A percentile compares a stretch with the other conserved stretches of the same genome.
Evolutionary conservation across 1,139 yeast species (phyloP).

Genomic region (Yamadazyma epiphylla): DNA sequence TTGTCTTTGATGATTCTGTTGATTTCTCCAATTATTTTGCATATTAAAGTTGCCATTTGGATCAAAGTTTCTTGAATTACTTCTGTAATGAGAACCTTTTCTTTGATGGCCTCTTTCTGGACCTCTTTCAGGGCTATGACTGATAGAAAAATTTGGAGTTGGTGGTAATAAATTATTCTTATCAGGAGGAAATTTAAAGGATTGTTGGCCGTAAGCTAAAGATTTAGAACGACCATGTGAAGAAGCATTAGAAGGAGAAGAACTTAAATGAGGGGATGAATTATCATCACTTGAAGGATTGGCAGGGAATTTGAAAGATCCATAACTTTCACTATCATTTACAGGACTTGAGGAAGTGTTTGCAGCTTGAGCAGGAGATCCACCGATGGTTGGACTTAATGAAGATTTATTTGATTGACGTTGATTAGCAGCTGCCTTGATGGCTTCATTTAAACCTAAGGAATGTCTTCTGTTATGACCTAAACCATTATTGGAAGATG

Average conservation of each 20-base stretch:
- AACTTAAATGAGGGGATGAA: conserved; percentile 12
- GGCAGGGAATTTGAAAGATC: conserved; percentile 36
- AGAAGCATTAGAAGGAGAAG: conserved; percentile 15
- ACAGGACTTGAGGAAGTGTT: conserved; percentile 6
- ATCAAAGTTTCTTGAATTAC: conserved; percentile 58
- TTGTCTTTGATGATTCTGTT: conserved; percentile 22
- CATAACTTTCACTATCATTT: conserved; percentile 18
- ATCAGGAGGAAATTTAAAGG: conserved; percentile 44
- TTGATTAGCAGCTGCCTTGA: conserved; percentile 85
- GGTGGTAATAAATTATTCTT: conserved; percentile 38
- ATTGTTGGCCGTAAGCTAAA: conserved; percentile 43
- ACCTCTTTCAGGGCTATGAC: conserved; percentile 39
- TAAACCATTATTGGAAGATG: conserved; percentile 22
- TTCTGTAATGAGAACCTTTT: conserved; percentile 50
- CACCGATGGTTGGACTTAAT: conserved; percentile 26
- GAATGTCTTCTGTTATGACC: conserved; percentile 94
- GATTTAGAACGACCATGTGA: conserved; percentile 32
- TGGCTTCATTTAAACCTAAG: conserved; percentile 90
- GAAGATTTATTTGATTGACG: conserved; percentile 54
- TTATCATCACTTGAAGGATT: conserved; percentile 12
- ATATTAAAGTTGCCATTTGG: conserved; percentile 34
- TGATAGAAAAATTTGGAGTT: conserved; percentile 39
- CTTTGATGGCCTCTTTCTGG: conserved; percentile 44
- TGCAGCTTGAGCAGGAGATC: conserved; percentile 4
- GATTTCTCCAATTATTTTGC: conserved; percentile 64